Base-by-base conservation (phyloP, 768 basidiomycete genomes). In the Boletus tomentosulus region DNA sequence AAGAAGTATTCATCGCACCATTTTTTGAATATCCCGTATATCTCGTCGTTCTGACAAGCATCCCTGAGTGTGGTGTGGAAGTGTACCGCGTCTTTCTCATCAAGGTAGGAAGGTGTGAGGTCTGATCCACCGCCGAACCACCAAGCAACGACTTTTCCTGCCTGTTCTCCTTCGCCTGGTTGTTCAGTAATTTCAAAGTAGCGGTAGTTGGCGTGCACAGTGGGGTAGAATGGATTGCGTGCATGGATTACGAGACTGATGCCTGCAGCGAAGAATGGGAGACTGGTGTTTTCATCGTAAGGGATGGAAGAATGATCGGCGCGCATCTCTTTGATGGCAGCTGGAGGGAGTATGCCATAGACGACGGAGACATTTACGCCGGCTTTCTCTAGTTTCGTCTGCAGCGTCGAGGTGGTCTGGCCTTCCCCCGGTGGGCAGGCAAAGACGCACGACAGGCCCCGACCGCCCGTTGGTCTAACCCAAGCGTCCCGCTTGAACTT, bases 1-100 rank as follows among this genome's bases (percentile, higher is more conserved):
- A 79, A 87, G 71, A 99, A 99, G 74, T 99, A 99, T 68, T 95
- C 87, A 72, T 98, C 97, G 74, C 96, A 98, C 92, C 94, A 98
- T 59, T 81, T 80, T 69, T 98, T 98, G 80, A 94, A 92, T 2
- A 77, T 74, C 3, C 81, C 78, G 74, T 92, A 90, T 49, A 96
- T 76, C 27, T 74, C 73, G 3, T 93, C 86, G 25, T 74, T 68
- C 60, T 89, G 87, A 69, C 92, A 95, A 1, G 88, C 89, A 8
- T 66, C 67, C 66, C 90, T 87, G 59, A 95, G 70, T 2, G 85
- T 86, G 16, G 65, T 57, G 74, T 99, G 97, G 74, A 98, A 99
- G 67, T 94, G 92, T 22, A 69, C 65, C 11, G 84, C 92, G 67
- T 98, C 97, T 53, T 89, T 88, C 53, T 85, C 84, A 73, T 85